Percentiles rank a stretch among this genome's conserved stretches.
Evolutionary conservation across 1,139 yeast species (phyloP).

Genomic region (Yamadazyma sp.): DNA sequence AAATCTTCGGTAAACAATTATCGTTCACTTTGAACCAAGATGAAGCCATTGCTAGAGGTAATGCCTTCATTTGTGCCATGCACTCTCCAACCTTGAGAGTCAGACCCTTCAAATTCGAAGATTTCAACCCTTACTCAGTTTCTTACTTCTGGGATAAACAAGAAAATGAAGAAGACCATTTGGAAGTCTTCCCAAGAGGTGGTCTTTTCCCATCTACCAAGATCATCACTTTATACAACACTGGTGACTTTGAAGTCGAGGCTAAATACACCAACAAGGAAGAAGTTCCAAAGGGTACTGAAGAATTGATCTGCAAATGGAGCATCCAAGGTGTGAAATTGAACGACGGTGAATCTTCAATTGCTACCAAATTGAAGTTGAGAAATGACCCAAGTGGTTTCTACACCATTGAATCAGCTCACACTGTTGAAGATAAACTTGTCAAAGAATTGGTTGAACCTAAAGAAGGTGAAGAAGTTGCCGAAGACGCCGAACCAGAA

Average conservation of each 20-base stretch:
- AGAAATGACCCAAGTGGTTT: conserved; percentile 97
- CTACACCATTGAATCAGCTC: conserved; percentile 90
- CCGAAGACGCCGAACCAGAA: conserved; percentile 66
- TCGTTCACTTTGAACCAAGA: conserved; percentile 98
- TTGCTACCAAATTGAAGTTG: conserved; percentile 89
- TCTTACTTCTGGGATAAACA: conserved; percentile 95
- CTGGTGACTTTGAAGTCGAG: conserved; percentile 81
- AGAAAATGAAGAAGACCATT: conserved; percentile 85
- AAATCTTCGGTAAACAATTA: conserved; percentile 81
- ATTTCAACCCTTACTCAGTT: conserved; percentile 86
- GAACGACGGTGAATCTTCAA: conserved; percentile 70
- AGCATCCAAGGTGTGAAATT: conserved; percentile 81
- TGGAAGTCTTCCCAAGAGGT: conserved; percentile 96
- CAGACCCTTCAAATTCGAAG: conserved; percentile 98
- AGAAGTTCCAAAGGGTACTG: conserved; percentile 72
- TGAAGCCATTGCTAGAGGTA: conserved; percentile 99
- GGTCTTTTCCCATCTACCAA: conserved; percentile 93
- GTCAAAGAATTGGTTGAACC: conserved; percentile 81
- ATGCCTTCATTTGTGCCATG: conserved; percentile 98
- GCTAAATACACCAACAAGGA: conserved; percentile 82
- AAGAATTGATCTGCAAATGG: conserved; percentile 79
- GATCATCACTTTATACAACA: conserved; percentile 90
- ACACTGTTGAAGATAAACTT: conserved; percentile 88
- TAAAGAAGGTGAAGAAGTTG: conserved; percentile 43
- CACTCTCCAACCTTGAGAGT: conserved; percentile 99